Conservation (phyloP, 2,329 filamentous ascomycete species). For the Diaporthe citrichinensis region DNA sequence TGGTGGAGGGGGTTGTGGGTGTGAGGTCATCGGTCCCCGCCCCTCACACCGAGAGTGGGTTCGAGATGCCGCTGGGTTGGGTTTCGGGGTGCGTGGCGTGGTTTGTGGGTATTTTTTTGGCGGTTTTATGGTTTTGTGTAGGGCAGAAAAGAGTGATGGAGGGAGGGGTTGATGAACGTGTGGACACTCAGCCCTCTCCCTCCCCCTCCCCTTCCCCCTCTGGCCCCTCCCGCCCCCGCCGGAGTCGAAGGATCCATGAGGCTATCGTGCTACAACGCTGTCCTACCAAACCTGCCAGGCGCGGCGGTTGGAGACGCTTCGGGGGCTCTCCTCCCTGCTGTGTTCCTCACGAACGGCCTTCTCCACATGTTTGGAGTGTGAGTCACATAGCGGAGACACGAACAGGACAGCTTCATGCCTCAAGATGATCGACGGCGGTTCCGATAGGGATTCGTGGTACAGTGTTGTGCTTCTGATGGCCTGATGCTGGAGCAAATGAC, state of each 20-base stretch:
- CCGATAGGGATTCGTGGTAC: constrained; percentile 4
- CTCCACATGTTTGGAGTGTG: constrained; percentile 20
- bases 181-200: neutral
- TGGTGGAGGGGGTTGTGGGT: constrained; percentile 1
- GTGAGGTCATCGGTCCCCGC: constrained; percentile 21
- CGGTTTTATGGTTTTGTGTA: neutral
- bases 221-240: constrained; percentile 4
- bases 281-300: constrained; percentile 13
- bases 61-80: constrained; percentile 25
- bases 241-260: constrained; percentile 10
- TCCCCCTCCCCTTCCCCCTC: neutral
- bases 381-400: constrained; percentile 21
- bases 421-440: neutral
- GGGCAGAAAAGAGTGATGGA: neutral
- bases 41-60: constrained; percentile 22
- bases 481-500: constrained; percentile 1
- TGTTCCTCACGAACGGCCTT: neutral
- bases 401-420: neutral
- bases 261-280: constrained; percentile 10
- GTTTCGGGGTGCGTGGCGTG: constrained; percentile 10
- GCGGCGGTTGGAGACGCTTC: constrained; percentile 12
- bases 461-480: neutral
- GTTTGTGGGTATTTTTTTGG: neutral
- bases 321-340: neutral
- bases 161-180: constrained; percentile 1